phyloP scores from a whole-genome alignment of 805 yeast species.

The Kodamaea hsintzibuensis region DNA sequence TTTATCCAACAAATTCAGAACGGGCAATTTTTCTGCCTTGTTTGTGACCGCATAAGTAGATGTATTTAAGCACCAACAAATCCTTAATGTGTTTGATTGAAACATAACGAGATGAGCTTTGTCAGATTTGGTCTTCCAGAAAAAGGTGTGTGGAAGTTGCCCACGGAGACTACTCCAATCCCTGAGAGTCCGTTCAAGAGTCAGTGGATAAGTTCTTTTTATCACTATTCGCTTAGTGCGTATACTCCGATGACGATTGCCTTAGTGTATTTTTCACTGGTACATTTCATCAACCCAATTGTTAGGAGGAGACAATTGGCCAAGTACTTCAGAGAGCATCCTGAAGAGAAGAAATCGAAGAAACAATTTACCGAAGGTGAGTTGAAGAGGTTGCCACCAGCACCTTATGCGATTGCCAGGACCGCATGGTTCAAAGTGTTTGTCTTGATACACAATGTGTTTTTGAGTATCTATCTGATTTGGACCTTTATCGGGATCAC shows the following conservation, averaged over 20 bases:
- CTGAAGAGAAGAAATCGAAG: constrained; percentile 17
- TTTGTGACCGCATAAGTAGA: background rate
- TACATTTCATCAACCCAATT: constrained; percentile 53
- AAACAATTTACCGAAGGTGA: constrained; percentile 19
- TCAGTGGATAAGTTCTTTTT: constrained; percentile 33
- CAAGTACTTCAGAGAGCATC: constrained; percentile 24
- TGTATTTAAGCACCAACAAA: background rate
- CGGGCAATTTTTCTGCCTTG: background rate
- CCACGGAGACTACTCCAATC: constrained; percentile 28
- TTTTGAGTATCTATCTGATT: constrained; percentile 62
- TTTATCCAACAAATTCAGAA: background rate
- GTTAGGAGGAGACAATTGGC: constrained; percentile 47
- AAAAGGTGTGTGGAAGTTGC: constrained; percentile 30
- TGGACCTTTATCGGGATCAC: constrained; percentile 75
- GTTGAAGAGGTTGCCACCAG: constrained; percentile 46
- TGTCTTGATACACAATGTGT: constrained; percentile 60
- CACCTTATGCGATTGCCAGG: constrained; percentile 52
- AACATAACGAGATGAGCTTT: constrained; percentile 10
- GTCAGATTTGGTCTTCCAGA: constrained; percentile 39
- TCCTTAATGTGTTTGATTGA: background rate
- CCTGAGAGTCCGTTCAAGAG: constrained; percentile 38
- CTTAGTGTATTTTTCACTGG: constrained; percentile 55
- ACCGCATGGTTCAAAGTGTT: constrained; percentile 49
- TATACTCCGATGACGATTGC: constrained; percentile 60
- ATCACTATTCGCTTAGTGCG: constrained; percentile 46